Conservation (phyloP, 2,329 filamentous ascomycete genomes). For the Gaeumannomyces tritici region DNA sequence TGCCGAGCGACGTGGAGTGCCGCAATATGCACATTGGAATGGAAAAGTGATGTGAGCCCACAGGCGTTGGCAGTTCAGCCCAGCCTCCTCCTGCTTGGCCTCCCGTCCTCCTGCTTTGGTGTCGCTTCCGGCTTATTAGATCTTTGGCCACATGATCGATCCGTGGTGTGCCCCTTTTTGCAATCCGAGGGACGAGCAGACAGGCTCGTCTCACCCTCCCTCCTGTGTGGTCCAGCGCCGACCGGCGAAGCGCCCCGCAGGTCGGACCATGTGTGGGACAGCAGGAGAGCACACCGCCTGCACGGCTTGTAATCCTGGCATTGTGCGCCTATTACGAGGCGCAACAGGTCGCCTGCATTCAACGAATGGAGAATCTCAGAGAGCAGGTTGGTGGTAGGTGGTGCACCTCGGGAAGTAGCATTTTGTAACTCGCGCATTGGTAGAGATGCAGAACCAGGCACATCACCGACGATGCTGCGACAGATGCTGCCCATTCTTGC, state of each 20-base stretch:
- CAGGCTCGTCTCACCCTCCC: neutral
- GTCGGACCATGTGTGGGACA: neutral
- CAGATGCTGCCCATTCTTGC: neutral
- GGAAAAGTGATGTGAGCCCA: neutral
- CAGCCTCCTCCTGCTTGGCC: neutral
- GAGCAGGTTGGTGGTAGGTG: too few species aligned
- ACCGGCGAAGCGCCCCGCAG: neutral
- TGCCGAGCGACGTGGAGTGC: neutral
- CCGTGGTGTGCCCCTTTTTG: neutral
- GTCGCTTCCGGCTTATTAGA: neutral
- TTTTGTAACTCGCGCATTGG: too few species aligned
- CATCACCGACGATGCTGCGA: too few species aligned
- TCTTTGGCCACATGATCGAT: neutral
- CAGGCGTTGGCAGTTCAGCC: neutral
- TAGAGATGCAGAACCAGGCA: neutral
- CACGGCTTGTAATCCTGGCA: neutral
- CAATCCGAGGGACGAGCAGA: too few species aligned
- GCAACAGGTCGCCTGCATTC: neutral
- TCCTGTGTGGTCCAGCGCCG: neutral
- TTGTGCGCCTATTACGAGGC: neutral
- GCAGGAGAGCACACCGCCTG: neutral
- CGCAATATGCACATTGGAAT: neutral
- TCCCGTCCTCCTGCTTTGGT: neutral
- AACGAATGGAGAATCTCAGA: neutral
- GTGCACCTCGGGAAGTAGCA: too few species aligned